phyloP scores from a whole-genome alignment of 2,329 filamentous ascomycete species.

The Zymoseptoria pseudotritici region DNA sequence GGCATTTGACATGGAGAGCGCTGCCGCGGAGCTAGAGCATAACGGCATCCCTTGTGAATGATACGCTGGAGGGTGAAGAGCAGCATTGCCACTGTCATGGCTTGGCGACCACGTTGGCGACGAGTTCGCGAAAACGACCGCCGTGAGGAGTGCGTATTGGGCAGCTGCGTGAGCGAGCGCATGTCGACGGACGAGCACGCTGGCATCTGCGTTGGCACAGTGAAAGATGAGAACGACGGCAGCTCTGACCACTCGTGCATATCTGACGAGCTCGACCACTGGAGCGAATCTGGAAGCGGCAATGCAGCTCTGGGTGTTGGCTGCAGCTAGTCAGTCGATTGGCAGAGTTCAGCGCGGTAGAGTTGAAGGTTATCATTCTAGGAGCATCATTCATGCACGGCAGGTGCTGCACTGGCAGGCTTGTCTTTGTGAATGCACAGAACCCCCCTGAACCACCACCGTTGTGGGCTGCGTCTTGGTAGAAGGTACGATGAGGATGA shows the following conservation, averaged over 20 bases:
- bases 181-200: neutral
- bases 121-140: too few species aligned
- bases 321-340: neutral
- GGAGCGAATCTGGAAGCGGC: too few species aligned
- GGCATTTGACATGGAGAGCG: too few species aligned
- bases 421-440: neutral
- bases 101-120: too few species aligned
- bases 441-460: neutral
- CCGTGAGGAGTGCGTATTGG: too few species aligned
- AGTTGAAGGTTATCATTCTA: neutral
- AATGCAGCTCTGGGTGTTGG: neutral
- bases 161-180: neutral
- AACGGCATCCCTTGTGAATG: too few species aligned
- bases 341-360: too few species aligned
- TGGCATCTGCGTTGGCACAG: neutral
- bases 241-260: neutral
- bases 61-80: too few species aligned
- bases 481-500: neutral
- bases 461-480: neutral
- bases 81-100: too few species aligned
- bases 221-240: neutral
- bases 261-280: too few species aligned
- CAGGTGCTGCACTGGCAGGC: neutral
- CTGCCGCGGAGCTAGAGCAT: too few species aligned
- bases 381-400: neutral